Evolutionary conservation across 1,284 basidiomycete species (phyloP).

Genomic region (Coniferiporia weirii): DNA sequence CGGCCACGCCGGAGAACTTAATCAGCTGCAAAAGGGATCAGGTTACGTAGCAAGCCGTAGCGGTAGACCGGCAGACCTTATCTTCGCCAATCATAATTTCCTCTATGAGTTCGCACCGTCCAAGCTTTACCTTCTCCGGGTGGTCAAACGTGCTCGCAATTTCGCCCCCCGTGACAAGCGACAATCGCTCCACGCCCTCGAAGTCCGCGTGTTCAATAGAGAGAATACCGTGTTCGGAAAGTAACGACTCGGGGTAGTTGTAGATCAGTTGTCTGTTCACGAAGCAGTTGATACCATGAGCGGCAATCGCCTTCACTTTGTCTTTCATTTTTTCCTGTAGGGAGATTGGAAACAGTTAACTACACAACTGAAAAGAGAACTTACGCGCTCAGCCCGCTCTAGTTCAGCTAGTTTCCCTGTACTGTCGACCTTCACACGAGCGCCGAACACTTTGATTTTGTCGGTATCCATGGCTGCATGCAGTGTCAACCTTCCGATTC

Average conservation of each 20-base stretch:
- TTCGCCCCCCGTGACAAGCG: constrained; percentile 96
- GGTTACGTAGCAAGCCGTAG: background rate
- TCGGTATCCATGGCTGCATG: constrained; percentile 96
- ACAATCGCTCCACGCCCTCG: constrained; percentile 95
- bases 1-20: constrained; percentile 98
- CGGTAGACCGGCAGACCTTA: constrained; percentile 55
- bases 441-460: constrained; percentile 99
- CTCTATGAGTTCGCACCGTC: constrained; percentile 91
- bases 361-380: constrained; percentile 16
- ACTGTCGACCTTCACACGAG: constrained; percentile 91
- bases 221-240: constrained; percentile 93
- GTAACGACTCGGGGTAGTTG: constrained; percentile 96
- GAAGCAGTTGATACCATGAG: constrained; percentile 96
- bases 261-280: constrained; percentile 99
- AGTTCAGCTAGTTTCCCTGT: constrained; percentile 97
- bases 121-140: constrained; percentile 91
- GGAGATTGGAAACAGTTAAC: background rate
- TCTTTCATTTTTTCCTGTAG: constrained; percentile 98
- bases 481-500: constrained; percentile 1
- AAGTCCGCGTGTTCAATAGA: constrained; percentile 99
- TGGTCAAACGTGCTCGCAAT: constrained; percentile 95
- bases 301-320: constrained; percentile 92
- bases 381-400: constrained; percentile 87
- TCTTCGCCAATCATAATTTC: constrained; percentile 99
- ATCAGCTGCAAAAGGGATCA: constrained; percentile 61